Conservation (phyloP, 495 filamentous ascomycete genomes). For the Neurospora pannonica region DNA sequence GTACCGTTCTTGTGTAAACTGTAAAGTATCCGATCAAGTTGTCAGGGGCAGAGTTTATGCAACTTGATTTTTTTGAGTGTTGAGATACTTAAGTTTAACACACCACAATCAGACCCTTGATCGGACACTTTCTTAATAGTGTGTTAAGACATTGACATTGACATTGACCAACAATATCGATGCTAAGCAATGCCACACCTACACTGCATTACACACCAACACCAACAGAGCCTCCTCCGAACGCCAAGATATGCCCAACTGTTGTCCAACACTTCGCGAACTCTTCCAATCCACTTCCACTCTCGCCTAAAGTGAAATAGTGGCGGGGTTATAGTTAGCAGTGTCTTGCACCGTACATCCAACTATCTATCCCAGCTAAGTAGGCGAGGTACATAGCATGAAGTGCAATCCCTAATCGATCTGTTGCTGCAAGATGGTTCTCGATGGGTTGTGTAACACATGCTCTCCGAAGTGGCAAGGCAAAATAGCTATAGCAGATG, state of each 20-base stretch:
- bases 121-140: not conserved
- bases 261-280: slow-evolving; percentile 11
- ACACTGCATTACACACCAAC: not conserved
- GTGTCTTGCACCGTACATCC: not conserved
- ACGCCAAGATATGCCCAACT: not conserved
- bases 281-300: slow-evolving; percentile 4
- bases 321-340: not conserved
- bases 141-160: not conserved
- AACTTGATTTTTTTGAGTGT: not conserved
- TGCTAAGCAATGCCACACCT: not conserved
- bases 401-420: not conserved
- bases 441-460: not conserved
- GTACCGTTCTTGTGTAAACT: not conserved
- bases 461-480: not conserved
- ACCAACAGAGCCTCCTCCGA: not conserved
- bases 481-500: not conserved
- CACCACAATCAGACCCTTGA: too few relatives aligned
- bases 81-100: too few relatives aligned
- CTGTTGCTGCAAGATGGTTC: not conserved
- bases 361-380: not conserved
- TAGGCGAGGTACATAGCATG: too few relatives aligned
- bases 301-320: not conserved
- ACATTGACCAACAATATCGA: not conserved
- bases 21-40: not conserved
- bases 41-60: not conserved